A percentile compares a stretch with the other conserved stretches of the same genome.
phyloP scores from a whole-genome alignment of 768 basidiomycete species.

The Podaxis sp. region DNA sequence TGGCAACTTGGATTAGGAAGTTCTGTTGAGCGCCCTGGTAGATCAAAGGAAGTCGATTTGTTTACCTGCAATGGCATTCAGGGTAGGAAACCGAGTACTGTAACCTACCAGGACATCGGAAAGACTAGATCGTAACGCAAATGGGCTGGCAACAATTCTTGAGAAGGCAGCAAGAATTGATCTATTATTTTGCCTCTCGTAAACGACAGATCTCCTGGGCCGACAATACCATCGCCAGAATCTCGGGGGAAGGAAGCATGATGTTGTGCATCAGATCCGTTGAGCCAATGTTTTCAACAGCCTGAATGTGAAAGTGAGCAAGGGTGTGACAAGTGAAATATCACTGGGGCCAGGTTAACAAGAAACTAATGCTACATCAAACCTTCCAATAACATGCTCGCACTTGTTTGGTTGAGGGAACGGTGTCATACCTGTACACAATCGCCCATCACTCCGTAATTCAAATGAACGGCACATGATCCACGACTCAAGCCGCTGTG shows the following conservation, averaged over 20 bases:
- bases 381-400: not conserved
- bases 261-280: slow-evolving; percentile 12
- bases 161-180: slow-evolving; percentile 9
- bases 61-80: slow-evolving; percentile 17
- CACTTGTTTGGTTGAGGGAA: not conserved
- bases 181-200: not conserved
- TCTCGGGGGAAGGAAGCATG: slow-evolving; percentile 11
- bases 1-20: slow-evolving; percentile 21
- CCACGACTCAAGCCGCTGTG: not conserved
- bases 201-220: slow-evolving; percentile 5
- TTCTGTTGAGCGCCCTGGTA: slow-evolving; percentile 13
- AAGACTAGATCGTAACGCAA: slow-evolving; percentile 18
- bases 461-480: not conserved
- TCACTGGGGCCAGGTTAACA: too few species aligned
- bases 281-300: not conserved
- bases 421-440: not conserved
- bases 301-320: not conserved
- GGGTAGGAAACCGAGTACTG: slow-evolving; percentile 22
- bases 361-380: not conserved
- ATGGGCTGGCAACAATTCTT: slow-evolving; percentile 15
- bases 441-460: not conserved
- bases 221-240: slow-evolving; percentile 2
- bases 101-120: slow-evolving; percentile 22
- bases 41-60: slow-evolving; percentile 19
- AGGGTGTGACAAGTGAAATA: not conserved